Evolutionary conservation across 768 basidiomycete species (phyloP), one percentile per base, ranked within the genome.

Genomic region (Suillus paluster): DNA sequence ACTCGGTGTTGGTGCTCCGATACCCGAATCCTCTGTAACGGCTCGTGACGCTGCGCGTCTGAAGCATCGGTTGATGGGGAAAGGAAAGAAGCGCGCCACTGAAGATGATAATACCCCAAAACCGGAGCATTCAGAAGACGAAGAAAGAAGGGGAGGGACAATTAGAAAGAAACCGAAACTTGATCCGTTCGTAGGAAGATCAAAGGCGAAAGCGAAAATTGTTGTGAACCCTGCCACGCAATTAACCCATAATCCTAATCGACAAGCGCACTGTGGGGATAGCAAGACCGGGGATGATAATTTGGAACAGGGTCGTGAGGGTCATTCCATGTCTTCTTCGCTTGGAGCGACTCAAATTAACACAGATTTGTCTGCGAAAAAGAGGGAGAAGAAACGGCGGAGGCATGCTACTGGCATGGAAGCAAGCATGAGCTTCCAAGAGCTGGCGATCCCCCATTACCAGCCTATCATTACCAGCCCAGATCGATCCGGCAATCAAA

Each of bases 1-100:
- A 67, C 77, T 94, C 60, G 92, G 92, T 59, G 90, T 94, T 9
- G 92, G 92, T 25, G 89, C 90, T 38, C 70, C 83, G 33, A 75
- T 86, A 25, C 84, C 89, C 33, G 84, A 83, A 56, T 71, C 67
- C n/a, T 62, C 80, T 33, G 75, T 66, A 55, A 65, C 79, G 39
- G 78, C 80, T 42, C 80, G 84, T 42, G 90, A 90, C 59, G 77
- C 80, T n/a, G 83, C 83, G 19, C 84, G 84, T 64, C 79, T 94
- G 21, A 88, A 86, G 70, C 80, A 81, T 58, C 86, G 82, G 67
- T 80, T 94, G 2, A 68, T 78, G 12, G 85, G 80, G 41, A 77
- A 77, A 58, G 73, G 77, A 6, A 80, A 80, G 59, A 90, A 86
- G 69, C 81, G 82, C 17, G 61, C 69, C 21, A 68, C 79, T 46